Evolutionary conservation across 2,329 filamentous ascomycete genomes (phyloP).

Genomic region (Huntiella savannae): DNA sequence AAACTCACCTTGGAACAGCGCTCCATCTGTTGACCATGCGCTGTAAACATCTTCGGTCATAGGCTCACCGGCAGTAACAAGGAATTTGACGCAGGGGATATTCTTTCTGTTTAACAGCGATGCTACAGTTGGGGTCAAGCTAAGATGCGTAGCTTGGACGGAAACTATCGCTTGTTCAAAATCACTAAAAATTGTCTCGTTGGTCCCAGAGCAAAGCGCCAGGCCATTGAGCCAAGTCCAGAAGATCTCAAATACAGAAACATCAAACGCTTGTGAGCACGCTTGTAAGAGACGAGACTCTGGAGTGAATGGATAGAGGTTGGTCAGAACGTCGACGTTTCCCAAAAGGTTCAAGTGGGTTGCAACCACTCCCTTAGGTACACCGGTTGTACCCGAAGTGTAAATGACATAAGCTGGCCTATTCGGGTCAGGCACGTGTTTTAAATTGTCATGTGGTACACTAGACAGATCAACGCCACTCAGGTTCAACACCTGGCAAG

Average conservation of each 20-base stretch:
- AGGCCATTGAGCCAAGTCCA: constrained; percentile 65
- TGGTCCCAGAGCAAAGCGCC: constrained; percentile 55
- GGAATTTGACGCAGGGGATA: constrained; percentile 51
- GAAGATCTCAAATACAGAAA: constrained; percentile 82
- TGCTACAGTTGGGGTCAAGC: constrained; percentile 70
- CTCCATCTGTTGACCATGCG: constrained; percentile 38
- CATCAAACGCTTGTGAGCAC: constrained; percentile 70
- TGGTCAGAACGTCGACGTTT: constrained; percentile 49
- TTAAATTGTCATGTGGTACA: constrained; percentile 18
- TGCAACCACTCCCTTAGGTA: constrained; percentile 62
- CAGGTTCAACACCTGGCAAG: constrained; percentile 18
- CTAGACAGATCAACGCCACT: constrained; percentile 14
- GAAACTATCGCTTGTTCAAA: constrained; percentile 46
- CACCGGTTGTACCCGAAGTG: constrained; percentile 66
- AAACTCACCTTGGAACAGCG: constrained; percentile 47
- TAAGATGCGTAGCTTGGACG: constrained; percentile 57
- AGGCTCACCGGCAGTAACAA: constrained; percentile 67
- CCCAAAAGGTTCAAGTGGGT: constrained; percentile 58
- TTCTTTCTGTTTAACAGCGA: constrained; percentile 49
- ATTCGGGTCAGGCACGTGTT: constrained; percentile 22
- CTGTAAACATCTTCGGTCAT: constrained; percentile 53
- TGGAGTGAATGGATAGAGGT: constrained; percentile 40
- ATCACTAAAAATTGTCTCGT: constrained; percentile 56
- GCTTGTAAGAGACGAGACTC: constrained; percentile 53
- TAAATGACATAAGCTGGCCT: constrained; percentile 60